These are phyloP conservation scores for Cinnamomum micranthum DNA, from an alignment of 164 flowering plant species.

Conservation along the genomic window DNA sequence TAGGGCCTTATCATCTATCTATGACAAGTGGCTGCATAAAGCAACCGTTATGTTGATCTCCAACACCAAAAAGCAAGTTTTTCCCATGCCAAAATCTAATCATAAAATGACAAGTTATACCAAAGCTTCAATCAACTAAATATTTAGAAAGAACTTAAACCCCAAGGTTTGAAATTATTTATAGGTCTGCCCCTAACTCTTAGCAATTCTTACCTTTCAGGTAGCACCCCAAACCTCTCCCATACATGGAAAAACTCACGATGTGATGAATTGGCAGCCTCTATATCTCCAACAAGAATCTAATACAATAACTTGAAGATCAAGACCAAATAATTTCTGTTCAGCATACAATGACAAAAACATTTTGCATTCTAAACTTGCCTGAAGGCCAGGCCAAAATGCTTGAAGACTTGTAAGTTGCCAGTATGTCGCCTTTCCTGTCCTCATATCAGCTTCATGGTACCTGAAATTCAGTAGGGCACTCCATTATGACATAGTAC, in stretches of 20 bases:
- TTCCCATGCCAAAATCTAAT: not conserved
- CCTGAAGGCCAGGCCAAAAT: constrained; percentile 99
- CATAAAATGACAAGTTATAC: not conserved
- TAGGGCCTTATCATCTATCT: not conserved
- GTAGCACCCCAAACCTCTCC: constrained; percentile 90
- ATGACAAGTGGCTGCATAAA: not conserved
- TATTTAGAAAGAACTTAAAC: not conserved
- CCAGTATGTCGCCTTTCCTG: constrained; percentile 96
- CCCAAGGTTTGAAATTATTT: not conserved
- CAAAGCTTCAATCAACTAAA: not conserved
- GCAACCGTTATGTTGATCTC: not conserved
- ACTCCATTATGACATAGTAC: not conserved
- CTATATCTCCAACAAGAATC: constrained; percentile 95
- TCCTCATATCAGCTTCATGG: constrained; percentile 99
- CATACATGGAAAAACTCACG: constrained; percentile 89
- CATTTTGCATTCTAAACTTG: constrained; percentile 23
- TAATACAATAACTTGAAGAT: constrained; percentile 23
- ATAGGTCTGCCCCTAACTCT: not conserved
- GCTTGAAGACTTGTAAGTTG: constrained; percentile 99
- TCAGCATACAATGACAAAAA: constrained; percentile 1
- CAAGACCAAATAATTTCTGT: constrained; percentile 11
- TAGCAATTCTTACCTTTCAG: constrained; percentile 65
- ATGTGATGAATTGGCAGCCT: constrained; percentile 91
- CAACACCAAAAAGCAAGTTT: not conserved
- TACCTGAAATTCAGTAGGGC: constrained; percentile 50